Evolutionary conservation across 805 yeast genomes (phyloP).

Genomic region (Aciculoconidium aculeatum): DNA sequence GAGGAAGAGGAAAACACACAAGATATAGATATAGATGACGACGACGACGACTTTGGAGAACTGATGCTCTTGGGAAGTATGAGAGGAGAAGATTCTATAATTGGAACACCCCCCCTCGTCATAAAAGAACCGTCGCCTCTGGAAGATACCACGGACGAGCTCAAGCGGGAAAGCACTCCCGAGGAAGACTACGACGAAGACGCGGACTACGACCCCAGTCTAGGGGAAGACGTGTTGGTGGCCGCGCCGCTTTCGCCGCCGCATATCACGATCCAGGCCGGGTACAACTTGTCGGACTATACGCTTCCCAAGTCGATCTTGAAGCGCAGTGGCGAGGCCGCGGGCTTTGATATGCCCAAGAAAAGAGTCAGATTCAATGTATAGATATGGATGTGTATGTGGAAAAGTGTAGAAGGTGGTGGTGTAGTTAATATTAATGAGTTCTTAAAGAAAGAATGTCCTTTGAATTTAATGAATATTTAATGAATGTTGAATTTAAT

Average conservation of each 20-base stretch:
- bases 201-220: constrained; percentile 10
- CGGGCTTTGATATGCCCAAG: constrained; percentile 13
- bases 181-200: constrained; percentile 11
- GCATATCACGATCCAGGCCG: constrained; percentile 2
- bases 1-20: constrained; percentile 1
- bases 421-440: no score
- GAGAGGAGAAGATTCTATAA: no score
- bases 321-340: constrained; percentile 15
- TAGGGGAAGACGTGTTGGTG: constrained; percentile 4
- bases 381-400: no score
- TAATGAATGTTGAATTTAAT: no score
- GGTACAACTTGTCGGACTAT: constrained; percentile 6
- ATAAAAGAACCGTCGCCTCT: no score
- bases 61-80: no score
- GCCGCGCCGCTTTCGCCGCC: constrained; percentile 8
- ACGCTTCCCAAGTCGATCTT: constrained; percentile 15
- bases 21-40: constrained; percentile 1
- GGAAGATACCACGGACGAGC: constrained; percentile 3
- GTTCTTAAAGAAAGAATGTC: no score
- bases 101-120: no score
- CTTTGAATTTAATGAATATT: no score
- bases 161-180: constrained; percentile 1
- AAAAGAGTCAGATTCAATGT: constrained; percentile 30
- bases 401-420: no score
- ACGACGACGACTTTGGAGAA: constrained; percentile 1